Conservation (phyloP, 2,329 filamentous ascomycete genomes). For the Immersiporthe knoxdaviesiana region DNA sequence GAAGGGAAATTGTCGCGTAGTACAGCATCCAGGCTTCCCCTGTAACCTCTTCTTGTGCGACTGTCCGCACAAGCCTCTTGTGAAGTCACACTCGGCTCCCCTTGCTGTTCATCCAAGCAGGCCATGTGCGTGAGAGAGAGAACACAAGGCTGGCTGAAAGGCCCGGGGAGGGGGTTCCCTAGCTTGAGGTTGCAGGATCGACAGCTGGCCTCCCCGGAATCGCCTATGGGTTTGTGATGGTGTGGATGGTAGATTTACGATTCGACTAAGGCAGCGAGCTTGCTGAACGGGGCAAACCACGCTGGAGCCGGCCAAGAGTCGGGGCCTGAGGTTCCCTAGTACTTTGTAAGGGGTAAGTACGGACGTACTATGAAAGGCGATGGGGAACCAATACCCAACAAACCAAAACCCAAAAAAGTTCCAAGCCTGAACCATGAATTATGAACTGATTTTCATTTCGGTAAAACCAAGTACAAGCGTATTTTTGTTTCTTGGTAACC, state of each 20-base stretch:
- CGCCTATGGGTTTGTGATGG: neutral
- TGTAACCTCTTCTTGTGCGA: conserved; percentile 6
- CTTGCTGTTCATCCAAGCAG: neutral
- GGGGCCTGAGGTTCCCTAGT: neutral
- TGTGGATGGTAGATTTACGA: no score
- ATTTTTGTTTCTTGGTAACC: neutral
- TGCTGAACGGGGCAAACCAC: neutral
- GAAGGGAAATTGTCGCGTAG: neutral
- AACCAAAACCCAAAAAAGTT: no score
- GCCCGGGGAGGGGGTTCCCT: no score
- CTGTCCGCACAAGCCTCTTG: neutral
- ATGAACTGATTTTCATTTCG: conserved; percentile 5
- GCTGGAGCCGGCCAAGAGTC: neutral
- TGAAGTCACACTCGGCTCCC: neutral
- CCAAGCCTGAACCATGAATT: neutral
- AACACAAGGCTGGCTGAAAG: neutral
- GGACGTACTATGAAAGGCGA: no score
- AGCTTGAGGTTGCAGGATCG: neutral
- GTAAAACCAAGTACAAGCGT: conserved; percentile 4
- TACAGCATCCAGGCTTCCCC: neutral
- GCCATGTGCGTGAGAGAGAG: neutral
- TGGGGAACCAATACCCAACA: neutral
- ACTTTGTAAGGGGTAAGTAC: neutral
- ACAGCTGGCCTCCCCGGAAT: neutral
- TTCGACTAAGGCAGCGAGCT: neutral